A percentile compares a stretch with the other conserved stretches of the same genome.
These are phyloP conservation scores for Jaenimonas drosophilae DNA, from an alignment of 208 protist genomes.

Conservation along the genomic window DNA sequence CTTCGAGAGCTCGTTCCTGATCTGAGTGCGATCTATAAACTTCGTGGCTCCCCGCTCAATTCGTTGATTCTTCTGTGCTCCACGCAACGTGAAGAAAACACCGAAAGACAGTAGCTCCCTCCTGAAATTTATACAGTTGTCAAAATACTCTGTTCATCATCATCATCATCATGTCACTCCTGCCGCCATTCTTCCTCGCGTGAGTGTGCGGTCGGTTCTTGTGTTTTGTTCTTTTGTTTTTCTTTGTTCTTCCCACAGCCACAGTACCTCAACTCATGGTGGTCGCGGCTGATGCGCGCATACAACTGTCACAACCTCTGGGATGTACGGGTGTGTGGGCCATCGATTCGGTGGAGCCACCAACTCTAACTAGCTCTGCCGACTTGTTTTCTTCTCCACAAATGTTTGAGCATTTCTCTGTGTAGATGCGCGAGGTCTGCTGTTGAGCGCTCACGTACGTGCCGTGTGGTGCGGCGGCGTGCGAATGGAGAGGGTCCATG, in stretches of 20 bases:
- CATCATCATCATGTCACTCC: not conserved
- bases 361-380: no score
- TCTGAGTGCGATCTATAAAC: conserved; percentile 43
- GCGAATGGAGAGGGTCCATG: no score
- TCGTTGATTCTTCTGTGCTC: conserved; percentile 38
- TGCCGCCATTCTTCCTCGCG: not conserved
- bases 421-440: no score
- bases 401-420: no score
- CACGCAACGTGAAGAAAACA: conserved; percentile 4
- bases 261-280: not conserved
- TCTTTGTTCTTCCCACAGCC: conserved; percentile 1
- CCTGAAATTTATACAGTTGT: conserved; percentile 3
- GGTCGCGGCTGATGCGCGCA: no score
- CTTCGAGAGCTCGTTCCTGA: conserved; percentile 18
- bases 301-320: no score
- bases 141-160: not conserved
- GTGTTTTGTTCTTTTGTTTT: conserved; percentile 2
- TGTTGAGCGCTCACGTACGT: no score
- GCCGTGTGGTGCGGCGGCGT: no score
- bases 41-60: conserved; percentile 64
- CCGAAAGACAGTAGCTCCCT: not conserved
- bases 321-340: no score
- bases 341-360: no score
- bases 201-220: not conserved
- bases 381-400: no score